Percentiles rank a stretch among this genome's conserved stretches.
Conservation (phyloP, 169 alveolate genomes). For the Babesia divergens region DNA sequence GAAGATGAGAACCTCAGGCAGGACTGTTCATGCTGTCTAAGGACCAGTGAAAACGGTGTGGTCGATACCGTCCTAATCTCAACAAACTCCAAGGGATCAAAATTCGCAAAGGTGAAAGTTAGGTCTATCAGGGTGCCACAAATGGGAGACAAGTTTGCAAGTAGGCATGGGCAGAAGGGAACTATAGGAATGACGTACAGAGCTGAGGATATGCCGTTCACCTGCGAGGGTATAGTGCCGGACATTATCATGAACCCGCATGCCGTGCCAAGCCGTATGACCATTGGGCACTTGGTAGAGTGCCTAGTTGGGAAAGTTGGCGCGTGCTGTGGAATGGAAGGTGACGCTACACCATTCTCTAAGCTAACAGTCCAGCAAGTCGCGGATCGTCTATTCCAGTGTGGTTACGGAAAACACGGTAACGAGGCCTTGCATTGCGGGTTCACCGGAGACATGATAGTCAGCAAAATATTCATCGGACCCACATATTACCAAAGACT, state of each 20-base stretch:
- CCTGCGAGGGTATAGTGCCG: conserved; percentile 97
- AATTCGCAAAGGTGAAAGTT: conserved; percentile 94
- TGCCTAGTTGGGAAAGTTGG: conserved; percentile 96
- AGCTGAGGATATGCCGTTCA: conserved; percentile 98
- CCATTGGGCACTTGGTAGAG: conserved; percentile 99
- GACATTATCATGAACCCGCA: conserved; percentile 99
- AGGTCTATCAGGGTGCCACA: conserved; percentile 94
- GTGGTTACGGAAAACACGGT: conserved; percentile 96
- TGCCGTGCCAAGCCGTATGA: conserved; percentile 99
- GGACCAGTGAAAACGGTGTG: conserved; percentile 94
- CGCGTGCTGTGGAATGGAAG: conserved; percentile 95
- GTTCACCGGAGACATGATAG: conserved; percentile 90
- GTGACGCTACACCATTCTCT: conserved; percentile 99
- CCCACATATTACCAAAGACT: conserved; percentile 99
- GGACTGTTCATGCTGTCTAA: conserved; percentile 91
- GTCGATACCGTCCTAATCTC: conserved; percentile 96
- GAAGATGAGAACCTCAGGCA: conserved; percentile 78
- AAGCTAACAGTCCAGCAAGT: conserved; percentile 95
- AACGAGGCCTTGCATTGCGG: conserved; percentile 98
- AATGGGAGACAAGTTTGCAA: conserved; percentile 99
- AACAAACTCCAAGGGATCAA: conserved; percentile 91
- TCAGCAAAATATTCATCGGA: conserved; percentile 95
- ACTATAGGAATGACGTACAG: conserved; percentile 99
- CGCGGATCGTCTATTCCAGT: conserved; percentile 91
- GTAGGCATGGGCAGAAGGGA: conserved; percentile 99